phyloP scores from a whole-genome alignment of 768 basidiomycete species.

The Goffeauzyma gilvescens region DNA sequence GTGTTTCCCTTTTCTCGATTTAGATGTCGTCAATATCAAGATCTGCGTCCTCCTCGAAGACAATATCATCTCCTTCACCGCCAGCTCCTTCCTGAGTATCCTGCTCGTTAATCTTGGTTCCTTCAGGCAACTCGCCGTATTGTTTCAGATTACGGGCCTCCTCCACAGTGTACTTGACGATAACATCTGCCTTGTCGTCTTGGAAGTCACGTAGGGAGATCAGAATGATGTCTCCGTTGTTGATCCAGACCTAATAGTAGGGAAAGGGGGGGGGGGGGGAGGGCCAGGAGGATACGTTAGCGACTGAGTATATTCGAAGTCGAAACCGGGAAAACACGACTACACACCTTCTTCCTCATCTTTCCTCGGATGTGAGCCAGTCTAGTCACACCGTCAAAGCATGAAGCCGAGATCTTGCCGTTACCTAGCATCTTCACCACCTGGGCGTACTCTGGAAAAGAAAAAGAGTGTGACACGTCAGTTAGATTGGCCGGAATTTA shows the following conservation, averaged over 20 bases:
- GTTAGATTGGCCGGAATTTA: too few species aligned
- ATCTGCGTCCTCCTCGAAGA: conserved; percentile 33
- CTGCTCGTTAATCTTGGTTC: conserved; percentile 92
- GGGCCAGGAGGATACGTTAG: not conserved
- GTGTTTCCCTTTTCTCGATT: too few species aligned
- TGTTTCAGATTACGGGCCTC: conserved; percentile 69
- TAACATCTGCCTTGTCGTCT: conserved; percentile 97
- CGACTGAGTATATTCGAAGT: not conserved
- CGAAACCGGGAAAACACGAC: not conserved
- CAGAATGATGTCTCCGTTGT: conserved; percentile 89
- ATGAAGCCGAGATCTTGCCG: conserved; percentile 83
- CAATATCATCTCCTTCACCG: conserved; percentile 26
- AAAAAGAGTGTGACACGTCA: not conserved
- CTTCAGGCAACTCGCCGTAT: conserved; percentile 91
- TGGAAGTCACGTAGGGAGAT: conserved; percentile 95
- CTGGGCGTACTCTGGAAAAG: conserved; percentile 65
- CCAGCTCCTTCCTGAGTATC: conserved; percentile 71
- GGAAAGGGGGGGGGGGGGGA: not conserved
- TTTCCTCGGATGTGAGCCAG: conserved; percentile 95
- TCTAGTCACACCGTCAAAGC: conserved; percentile 96
- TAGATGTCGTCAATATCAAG: conserved; percentile 32
- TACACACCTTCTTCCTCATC: conserved; percentile 89
- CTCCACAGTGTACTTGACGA: conserved; percentile 95
- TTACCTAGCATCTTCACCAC: conserved; percentile 98
- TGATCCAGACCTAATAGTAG: conserved; percentile 96